phyloP scores from a whole-genome alignment of 495 filamentous ascomycete species.

The Podospora didyma region DNA sequence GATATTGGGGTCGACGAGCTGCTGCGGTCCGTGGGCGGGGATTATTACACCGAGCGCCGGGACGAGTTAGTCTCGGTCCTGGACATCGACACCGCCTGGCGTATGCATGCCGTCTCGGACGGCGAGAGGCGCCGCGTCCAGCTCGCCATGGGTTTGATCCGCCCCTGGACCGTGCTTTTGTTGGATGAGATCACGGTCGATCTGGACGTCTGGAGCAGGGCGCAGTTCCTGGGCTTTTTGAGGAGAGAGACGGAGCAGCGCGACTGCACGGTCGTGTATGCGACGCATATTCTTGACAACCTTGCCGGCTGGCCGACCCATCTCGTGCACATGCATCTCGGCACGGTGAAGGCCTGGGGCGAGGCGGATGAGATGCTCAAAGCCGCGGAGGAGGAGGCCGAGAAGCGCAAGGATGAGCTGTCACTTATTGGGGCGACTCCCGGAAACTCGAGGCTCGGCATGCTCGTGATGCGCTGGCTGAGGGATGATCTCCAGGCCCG shows the following conservation, averaged over 20 bases:
- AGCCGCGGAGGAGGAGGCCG: slow-evolving; percentile 34
- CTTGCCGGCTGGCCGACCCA: slow-evolving; percentile 90
- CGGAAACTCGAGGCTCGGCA: slow-evolving; percentile 71
- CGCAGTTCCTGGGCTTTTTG: slow-evolving; percentile 82
- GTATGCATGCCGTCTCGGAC: slow-evolving; percentile 91
- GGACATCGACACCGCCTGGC: slow-evolving; percentile 88
- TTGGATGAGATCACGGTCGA: slow-evolving; percentile 98
- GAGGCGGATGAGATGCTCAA: slow-evolving; percentile 49
- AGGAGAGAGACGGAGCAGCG: slow-evolving; percentile 79
- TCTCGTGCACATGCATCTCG: slow-evolving; percentile 89
- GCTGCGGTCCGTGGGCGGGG: slow-evolving; percentile 78
- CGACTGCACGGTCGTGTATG: slow-evolving; percentile 90
- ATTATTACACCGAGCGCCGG: slow-evolving; percentile 71
- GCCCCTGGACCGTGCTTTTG: slow-evolving; percentile 88
- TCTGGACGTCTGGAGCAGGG: slow-evolving; percentile 77
- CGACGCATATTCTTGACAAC: slow-evolving; percentile 95
- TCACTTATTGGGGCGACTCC: slow-evolving; percentile 40
- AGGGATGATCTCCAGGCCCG: slow-evolving; percentile 75
- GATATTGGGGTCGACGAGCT: slow-evolving; percentile 90
- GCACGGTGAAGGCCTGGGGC: slow-evolving; percentile 81
- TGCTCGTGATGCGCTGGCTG: slow-evolving; percentile 85
- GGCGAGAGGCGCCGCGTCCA: slow-evolving; percentile 90
- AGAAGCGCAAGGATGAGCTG: slow-evolving; percentile 15
- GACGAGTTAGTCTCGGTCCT: slow-evolving; percentile 85
- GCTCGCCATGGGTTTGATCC: slow-evolving; percentile 88